Base-by-base conservation (phyloP, 805 yeast species). In the Starmerella powellii region DNA sequence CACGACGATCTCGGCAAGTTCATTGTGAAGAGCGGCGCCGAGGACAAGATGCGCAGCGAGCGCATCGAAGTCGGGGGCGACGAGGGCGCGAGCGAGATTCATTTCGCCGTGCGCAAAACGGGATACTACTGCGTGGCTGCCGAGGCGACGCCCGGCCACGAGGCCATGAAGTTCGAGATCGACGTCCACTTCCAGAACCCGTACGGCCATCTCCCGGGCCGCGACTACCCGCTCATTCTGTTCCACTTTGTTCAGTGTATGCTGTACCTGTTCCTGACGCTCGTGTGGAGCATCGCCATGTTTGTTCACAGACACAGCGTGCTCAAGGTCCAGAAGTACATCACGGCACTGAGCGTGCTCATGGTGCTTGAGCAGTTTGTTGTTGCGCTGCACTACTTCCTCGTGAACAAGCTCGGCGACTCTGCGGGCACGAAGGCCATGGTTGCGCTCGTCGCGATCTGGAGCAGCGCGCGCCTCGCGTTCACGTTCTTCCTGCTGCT, bases 91-190 rank as follows among this genome's bases (percentile, higher is more conserved):
- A 28, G 34, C 20, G 72, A 74, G 33, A 61, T 78, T 45, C 67
- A 71, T 30, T 91, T 86, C 55, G 67, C 67, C 3, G 74, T 91
- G 34, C 65, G 68, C 44, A 68, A 71, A 45, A 85, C 97, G 1
- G 97, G 97, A 6, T 91, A 80, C 61, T 91, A 87, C 63, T 91
- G 98, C 66, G 80, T 88, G 32, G 77, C 86, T 2, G 79, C 93
- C 0, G 75, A 67, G 50, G 68, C 75, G 19, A 63, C 72, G 19
- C 55, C 59, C 11, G 58, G 57, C 37, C 50, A 56, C 15, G 59
- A 63, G 10, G 43, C 51, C 18, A 39, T 51, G 42, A 34, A 66
- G 65, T 91, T 78, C 61, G 60, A 68, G 38, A 81, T 88, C 13
- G 61, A 64, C n/a, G 80, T 80, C 34, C 79, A 78, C 53, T 91